Evolutionary conservation across 2,329 filamentous ascomycete species (phyloP).

Genomic region (Cladosporium halotolerans): DNA sequence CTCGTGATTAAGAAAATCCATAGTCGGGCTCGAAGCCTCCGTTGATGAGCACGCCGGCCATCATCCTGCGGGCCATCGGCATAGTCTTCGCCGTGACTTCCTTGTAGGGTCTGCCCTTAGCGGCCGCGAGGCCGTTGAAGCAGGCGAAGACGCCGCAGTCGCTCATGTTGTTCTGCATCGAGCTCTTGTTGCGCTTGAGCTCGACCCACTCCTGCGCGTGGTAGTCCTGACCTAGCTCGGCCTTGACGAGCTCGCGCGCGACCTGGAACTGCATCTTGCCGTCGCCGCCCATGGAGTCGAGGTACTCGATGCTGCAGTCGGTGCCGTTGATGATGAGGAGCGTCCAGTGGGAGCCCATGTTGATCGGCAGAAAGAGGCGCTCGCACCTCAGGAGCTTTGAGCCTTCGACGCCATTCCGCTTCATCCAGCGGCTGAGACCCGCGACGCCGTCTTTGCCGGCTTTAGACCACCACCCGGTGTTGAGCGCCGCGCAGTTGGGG

Average conservation of each 20-base stretch:
- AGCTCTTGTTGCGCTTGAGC: slow-evolving; percentile 43
- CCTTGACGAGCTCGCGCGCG: slow-evolving; percentile 49
- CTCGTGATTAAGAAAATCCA: background rate
- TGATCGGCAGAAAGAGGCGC: slow-evolving; percentile 62
- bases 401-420: slow-evolving; percentile 52
- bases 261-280: slow-evolving; percentile 21
- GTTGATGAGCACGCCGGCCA: slow-evolving; percentile 61
- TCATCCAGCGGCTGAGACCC: slow-evolving; percentile 50
- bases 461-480: slow-evolving; percentile 60
- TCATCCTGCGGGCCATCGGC: slow-evolving; percentile 37
- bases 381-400: slow-evolving; percentile 59
- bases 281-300: slow-evolving; percentile 58
- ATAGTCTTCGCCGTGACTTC: slow-evolving; percentile 20
- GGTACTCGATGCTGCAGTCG: slow-evolving; percentile 56
- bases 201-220: slow-evolving; percentile 54
- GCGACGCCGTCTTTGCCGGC: slow-evolving; percentile 37
- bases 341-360: slow-evolving; percentile 60
- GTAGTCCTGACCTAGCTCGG: slow-evolving; percentile 53
- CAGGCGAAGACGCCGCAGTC: slow-evolving; percentile 76
- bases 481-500: slow-evolving; percentile 57
- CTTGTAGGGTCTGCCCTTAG: slow-evolving; percentile 48
- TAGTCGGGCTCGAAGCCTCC: slow-evolving; percentile 48
- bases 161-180: slow-evolving; percentile 58
- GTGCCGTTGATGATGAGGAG: slow-evolving; percentile 60
- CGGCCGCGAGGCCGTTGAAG: slow-evolving; percentile 61